Evolutionary conservation across 495 filamentous ascomycete genomes (phyloP), one percentile per base, ranked within the genome.

Genomic region (Antarctomyces pellizariae): DNA sequence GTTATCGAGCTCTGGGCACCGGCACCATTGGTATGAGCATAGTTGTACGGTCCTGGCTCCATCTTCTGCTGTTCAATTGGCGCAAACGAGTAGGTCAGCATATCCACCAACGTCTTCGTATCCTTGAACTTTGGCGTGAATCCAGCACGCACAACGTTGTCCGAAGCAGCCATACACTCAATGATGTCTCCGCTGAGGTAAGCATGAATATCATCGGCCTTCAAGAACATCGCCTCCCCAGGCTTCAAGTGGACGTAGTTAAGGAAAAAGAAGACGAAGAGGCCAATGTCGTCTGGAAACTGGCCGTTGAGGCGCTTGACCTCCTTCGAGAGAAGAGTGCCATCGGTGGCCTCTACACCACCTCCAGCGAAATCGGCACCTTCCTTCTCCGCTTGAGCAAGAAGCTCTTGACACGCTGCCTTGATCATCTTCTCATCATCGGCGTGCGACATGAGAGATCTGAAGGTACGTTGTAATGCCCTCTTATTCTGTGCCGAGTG

Each of bases 111-210:
- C 2, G 78, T 93, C 24, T 69, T 58, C 24, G 92, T 79, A 38
- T 97, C 86, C 55, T 93, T 91, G 62, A 84, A 95, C 49, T 97
- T 97, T 6, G 86, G 86, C 0, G 86, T 97, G 45, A 97, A 83
- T 11, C 86, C 86, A 1, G 86, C 86, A 17, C 86, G 83, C 12
- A 97, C 83, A 4, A 97, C 86, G 36, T 97, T 97, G 54, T 97
- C 86, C 18, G 77, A 89, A 12, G 78, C 74, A 1, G 86, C 86
- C 86, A 97, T 97, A 58, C 86, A 95, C 52, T 97, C 86, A 38
- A 97, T 80, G 39, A 97, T 91, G 33, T 97, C 86, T 23, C 86
- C 86, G 13, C 72, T 80, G 17, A 97, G 59, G 47, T 97, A 97
- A 11, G 86, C 86, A 44, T 97, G 86, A 34, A 93, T 91, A 38